Percentiles rank a stretch among this genome's conserved stretches.
Evolutionary conservation across 495 filamentous ascomycete species (phyloP).

Genomic region (Xylaria curta): DNA sequence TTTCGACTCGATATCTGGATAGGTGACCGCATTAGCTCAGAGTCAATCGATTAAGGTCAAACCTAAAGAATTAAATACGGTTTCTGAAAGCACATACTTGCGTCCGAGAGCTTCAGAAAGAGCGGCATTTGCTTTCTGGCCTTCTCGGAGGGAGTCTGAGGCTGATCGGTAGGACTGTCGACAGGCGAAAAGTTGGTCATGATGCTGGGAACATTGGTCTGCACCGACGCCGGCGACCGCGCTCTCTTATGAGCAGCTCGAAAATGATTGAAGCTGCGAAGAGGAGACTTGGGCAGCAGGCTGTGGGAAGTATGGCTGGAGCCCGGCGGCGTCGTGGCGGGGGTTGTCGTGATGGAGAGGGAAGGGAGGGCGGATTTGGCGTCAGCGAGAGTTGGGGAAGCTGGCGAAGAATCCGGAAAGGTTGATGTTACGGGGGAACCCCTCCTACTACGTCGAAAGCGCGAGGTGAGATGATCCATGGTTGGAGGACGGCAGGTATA

Average conservation of each 20-base stretch:
- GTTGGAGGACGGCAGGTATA: not conserved
- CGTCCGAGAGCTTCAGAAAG: slow-evolving; percentile 48
- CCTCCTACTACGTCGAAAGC: slow-evolving; percentile 37
- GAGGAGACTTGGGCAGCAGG: slow-evolving; percentile 34
- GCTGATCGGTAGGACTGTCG: slow-evolving; percentile 35
- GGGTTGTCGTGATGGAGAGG: slow-evolving; percentile 31
- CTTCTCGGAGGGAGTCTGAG: slow-evolving; percentile 36
- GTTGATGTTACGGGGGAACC: slow-evolving; percentile 7
- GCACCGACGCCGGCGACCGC: slow-evolving; percentile 47
- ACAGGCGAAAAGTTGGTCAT: slow-evolving; percentile 30
- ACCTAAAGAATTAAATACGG: slow-evolving; percentile 8
- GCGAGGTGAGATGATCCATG: slow-evolving; percentile 38
- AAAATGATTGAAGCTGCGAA: slow-evolving; percentile 33
- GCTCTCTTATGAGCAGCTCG: slow-evolving; percentile 45
- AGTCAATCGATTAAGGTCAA: slow-evolving; percentile 31
- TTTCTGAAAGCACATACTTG: slow-evolving; percentile 38
- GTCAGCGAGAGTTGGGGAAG: slow-evolving; percentile 14
- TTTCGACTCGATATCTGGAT: slow-evolving; percentile 57
- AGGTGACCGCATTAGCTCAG: slow-evolving; percentile 1
- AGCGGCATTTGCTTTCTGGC: slow-evolving; percentile 44
- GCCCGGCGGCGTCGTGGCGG: slow-evolving; percentile 15
- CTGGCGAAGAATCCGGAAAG: not conserved
- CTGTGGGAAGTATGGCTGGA: slow-evolving; percentile 13
- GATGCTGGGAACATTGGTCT: slow-evolving; percentile 38
- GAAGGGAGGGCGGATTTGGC: slow-evolving; percentile 26